A percentile compares a stretch with the other conserved stretches of the same genome.
phyloP scores from a whole-genome alignment of 1,139 yeast species.

The Geotrichum phurueaensis region DNA sequence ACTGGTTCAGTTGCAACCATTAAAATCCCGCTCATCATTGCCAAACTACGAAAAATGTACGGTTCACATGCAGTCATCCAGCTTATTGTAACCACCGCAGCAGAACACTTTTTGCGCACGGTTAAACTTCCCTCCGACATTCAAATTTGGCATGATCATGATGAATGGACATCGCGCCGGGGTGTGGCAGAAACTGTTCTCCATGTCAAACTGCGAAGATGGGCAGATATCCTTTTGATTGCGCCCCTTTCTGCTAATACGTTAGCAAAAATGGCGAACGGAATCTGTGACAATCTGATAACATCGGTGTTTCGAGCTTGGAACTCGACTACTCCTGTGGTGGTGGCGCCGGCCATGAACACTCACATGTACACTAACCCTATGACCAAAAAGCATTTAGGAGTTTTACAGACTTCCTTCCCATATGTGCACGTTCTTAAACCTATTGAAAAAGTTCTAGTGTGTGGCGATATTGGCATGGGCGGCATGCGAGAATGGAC shows the following conservation, averaged over 20 bases:
- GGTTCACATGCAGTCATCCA: constrained; percentile 71
- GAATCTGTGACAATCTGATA: constrained; percentile 81
- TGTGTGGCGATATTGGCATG: constrained; percentile 94
- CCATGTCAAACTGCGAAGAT: constrained; percentile 81
- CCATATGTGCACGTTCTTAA: constrained; percentile 73
- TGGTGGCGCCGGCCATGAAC: constrained; percentile 96
- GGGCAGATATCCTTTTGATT: constrained; percentile 90
- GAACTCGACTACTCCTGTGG: constrained; percentile 80
- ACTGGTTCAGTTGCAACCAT: constrained; percentile 97
- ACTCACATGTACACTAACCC: constrained; percentile 95
- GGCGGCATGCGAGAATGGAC: constrained; percentile 99
- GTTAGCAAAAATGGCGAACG: constrained; percentile 82
- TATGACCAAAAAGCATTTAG: constrained; percentile 76
- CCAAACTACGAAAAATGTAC: constrained; percentile 69
- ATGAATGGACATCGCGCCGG: constrained; percentile 65
- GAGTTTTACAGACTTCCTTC: constrained; percentile 53
- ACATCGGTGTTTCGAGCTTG: constrained; percentile 82
- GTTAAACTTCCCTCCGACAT: constrained; percentile 74
- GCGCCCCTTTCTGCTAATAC: constrained; percentile 96
- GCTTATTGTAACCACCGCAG: constrained; percentile 74
- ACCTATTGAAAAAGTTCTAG: constrained; percentile 89
- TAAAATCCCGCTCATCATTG: constrained; percentile 80
- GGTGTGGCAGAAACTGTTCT: constrained; percentile 62
- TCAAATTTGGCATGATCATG: constrained; percentile 89
- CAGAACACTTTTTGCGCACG: constrained; percentile 76